Evolutionary conservation across 75 land plant genomes (phyloP).

Genomic region (Pinus tabuliformis): DNA sequence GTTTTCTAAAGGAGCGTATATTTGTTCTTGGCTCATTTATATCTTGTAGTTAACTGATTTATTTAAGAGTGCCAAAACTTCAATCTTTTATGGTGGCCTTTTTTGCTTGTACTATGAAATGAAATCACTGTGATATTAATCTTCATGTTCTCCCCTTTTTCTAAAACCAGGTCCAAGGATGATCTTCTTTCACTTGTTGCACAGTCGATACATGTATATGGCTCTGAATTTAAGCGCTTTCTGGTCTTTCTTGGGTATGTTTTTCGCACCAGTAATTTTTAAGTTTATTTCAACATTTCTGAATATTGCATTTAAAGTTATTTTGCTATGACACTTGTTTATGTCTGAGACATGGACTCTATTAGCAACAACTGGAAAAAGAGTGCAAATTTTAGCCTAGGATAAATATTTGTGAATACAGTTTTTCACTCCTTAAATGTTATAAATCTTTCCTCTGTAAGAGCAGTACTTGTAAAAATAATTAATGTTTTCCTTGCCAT

Average conservation of each 20-base stretch:
- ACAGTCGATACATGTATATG: constrained; percentile 61
- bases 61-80: neutral
- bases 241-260: constrained; percentile 72
- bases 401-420: neutral
- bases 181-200: constrained; percentile 43
- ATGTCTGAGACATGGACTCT: neutral
- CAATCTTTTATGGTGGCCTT: neutral
- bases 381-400: neutral
- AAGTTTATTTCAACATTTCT: neutral
- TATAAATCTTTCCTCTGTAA: too few species aligned
- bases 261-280: neutral
- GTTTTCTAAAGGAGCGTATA: neutral
- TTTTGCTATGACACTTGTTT: neutral
- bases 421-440: too few species aligned
- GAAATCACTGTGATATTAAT: neutral
- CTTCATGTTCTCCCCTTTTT: constrained; percentile 7
- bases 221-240: constrained; percentile 74
- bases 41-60: neutral
- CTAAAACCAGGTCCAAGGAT: constrained; percentile 45
- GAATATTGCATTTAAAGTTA: neutral
- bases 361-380: neutral
- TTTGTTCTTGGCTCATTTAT: neutral
- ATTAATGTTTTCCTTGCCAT: too few species aligned
- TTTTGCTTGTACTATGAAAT: neutral
- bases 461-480: too few species aligned